Conservation (phyloP, 2,329 filamentous ascomycete species). For the Microdochium bolleyi region DNA sequence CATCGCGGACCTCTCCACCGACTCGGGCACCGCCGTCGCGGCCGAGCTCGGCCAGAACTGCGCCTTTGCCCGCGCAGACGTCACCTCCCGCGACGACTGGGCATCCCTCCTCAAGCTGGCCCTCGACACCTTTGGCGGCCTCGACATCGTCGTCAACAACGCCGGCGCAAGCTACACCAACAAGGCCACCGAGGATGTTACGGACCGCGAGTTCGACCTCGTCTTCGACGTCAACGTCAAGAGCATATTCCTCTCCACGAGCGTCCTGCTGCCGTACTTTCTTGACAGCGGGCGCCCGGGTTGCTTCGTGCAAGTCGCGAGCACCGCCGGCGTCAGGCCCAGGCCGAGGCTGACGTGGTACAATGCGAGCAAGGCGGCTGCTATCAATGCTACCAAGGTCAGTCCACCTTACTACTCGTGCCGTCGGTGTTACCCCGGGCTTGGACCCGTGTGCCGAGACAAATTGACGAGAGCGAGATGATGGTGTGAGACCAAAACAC, state of each 20-base stretch:
- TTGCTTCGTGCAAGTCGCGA: constrained; percentile 58
- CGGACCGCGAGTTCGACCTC: constrained; percentile 57
- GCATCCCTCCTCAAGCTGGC: constrained; percentile 35
- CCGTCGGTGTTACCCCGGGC: too few relatives aligned
- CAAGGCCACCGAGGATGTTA: constrained; percentile 56
- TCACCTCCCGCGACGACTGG: constrained; percentile 46
- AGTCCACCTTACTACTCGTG: neutral
- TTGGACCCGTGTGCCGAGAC: too few relatives aligned
- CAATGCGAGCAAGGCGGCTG: constrained; percentile 60
- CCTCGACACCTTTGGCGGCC: constrained; percentile 38
- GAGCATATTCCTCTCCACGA: constrained; percentile 53
- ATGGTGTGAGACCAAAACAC: too few relatives aligned
- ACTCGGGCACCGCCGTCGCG: constrained; percentile 40
- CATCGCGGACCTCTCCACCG: constrained; percentile 51
- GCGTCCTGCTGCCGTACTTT: constrained; percentile 53
- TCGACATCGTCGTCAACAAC: constrained; percentile 56
- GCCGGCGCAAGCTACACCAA: constrained; percentile 51
- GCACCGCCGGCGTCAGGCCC: constrained; percentile 53
- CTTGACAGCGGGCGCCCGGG: constrained; percentile 45
- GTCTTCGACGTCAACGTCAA: constrained; percentile 65
- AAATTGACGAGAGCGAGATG: too few relatives aligned
- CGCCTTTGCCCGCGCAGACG: constrained; percentile 35
- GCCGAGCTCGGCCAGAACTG: constrained; percentile 28
- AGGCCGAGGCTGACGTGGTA: constrained; percentile 61
- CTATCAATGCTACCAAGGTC: constrained; percentile 47